Evolutionary conservation across 225 moss, liverwort and hornwort species (phyloP), one percentile per base, ranked within the genome.

Genomic region (Climacium dendroides): DNA sequence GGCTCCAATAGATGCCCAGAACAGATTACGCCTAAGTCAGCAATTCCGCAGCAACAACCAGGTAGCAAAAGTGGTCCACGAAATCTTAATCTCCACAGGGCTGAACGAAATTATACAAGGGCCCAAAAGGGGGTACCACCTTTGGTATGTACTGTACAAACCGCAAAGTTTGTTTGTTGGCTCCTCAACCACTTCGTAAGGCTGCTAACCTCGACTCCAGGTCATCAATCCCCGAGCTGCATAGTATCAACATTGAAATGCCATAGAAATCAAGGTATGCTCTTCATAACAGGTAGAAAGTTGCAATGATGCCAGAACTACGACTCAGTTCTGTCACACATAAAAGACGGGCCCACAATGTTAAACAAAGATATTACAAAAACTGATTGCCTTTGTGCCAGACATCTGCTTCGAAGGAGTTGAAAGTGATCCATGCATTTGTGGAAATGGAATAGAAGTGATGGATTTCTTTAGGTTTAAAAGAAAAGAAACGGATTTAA

Each of bases 141-240:
- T 89, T 80, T 85, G 83, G 87, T 83, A 91, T 87, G 53, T 91
- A 90, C 91, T 89, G 58, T 91, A 90, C 91, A 93, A 83, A 80
- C 76, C 65, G 83, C 53, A 74, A 86, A 84, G 74, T 64, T 82
- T 26, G 85, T 43, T 43, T 18, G 29, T 52, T 72, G 74, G 76
- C 66, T 82, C 79, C 79, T 97, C 93, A 97, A 88, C 89, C 93
- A 84, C 95, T 96, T 80, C 97, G 93, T 79, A 97, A 90, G 32
- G 96, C 96, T 85, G 96, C 95, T 87, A 97, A 91, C 86, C 97
- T 96, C 47, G 96, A 93, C 91, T 97, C 97, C 91, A 97, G 79
- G 59, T 96, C 97, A 89, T 54, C 93, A 78, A 97, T 96, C 83
- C 94, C 96, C 89, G 95, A 95, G 87, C 97, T 97, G 96, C 91